A percentile compares a stretch with the other conserved stretches of the same genome.
phyloP scores from a whole-genome alignment of 768 basidiomycete species.

The Symmetrospora coprosmae region DNA sequence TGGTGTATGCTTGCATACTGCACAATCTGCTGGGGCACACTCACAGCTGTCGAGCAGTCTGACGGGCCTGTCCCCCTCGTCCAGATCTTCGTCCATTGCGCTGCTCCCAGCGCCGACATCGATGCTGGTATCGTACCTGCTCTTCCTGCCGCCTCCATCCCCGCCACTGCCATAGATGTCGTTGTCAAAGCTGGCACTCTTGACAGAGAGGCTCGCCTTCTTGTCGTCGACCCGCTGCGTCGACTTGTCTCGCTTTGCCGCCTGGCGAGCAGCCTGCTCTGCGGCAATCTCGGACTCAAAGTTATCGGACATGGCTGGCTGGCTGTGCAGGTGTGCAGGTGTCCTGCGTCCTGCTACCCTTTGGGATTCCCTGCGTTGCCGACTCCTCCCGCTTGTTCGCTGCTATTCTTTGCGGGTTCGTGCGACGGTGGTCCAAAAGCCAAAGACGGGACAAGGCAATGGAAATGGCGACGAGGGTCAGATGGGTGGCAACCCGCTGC shows the following conservation, averaged over 20 bases:
- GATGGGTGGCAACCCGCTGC: too few relatives aligned
- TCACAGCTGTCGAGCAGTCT: constrained; percentile 24
- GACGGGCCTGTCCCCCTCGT: constrained; percentile 21
- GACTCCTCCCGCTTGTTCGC: too few relatives aligned
- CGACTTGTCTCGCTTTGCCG: constrained; percentile 16
- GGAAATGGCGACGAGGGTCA: too few relatives aligned
- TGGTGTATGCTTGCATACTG: too few relatives aligned
- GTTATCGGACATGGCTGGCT: constrained; percentile 1
- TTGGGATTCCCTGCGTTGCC: too few relatives aligned
- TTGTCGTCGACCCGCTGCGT: constrained; percentile 10
- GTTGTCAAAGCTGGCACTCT: constrained; percentile 11
- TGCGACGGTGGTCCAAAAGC: too few relatives aligned
- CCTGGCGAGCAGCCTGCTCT: constrained; percentile 1
- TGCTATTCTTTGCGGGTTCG: too few relatives aligned
- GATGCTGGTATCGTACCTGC: constrained; percentile 24
- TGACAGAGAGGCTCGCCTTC: constrained; percentile 9
- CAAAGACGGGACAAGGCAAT: too few relatives aligned
- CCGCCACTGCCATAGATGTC: constrained; percentile 22
- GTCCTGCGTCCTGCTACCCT: too few relatives aligned
- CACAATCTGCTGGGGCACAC: background rate
- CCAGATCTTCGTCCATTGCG: constrained; percentile 12
- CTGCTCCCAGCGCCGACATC: constrained; percentile 16
- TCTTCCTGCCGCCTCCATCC: background rate
- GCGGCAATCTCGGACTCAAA: constrained; percentile 17
- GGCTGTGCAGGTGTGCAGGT: too few relatives aligned